Evolutionary conservation across 2,329 filamentous ascomycete genomes (phyloP).

Genomic region (Pseudodiploospora longispora): DNA sequence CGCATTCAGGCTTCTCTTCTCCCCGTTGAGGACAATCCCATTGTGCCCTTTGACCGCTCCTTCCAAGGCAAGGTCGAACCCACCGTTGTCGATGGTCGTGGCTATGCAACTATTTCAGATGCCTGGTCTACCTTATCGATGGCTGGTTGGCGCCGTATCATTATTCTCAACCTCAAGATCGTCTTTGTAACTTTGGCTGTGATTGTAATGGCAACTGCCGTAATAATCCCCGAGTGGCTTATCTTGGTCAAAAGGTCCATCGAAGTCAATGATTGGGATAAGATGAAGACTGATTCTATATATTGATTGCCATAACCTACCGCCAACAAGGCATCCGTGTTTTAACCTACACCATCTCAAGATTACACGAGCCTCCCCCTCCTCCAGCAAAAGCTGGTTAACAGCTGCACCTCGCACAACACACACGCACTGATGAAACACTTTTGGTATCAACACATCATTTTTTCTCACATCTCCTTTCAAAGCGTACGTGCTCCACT

Average conservation of each 20-base stretch:
- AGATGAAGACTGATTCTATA: too few species aligned
- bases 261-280: not conserved
- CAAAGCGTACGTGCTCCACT: too few species aligned
- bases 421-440: too few species aligned
- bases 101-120: slow-evolving; percentile 62
- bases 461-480: too few species aligned
- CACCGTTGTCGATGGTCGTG: slow-evolving; percentile 63
- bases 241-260: slow-evolving; percentile 23
- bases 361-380: too few species aligned
- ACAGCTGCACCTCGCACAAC: too few species aligned
- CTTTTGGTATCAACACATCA: too few species aligned
- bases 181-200: slow-evolving; percentile 45
- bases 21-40: slow-evolving; percentile 69
- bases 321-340: too few species aligned
- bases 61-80: slow-evolving; percentile 71
- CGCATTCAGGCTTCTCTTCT: slow-evolving; percentile 85
- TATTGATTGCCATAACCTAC: too few species aligned
- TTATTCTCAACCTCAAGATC: slow-evolving; percentile 70
- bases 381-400: too few species aligned
- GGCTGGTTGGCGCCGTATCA: slow-evolving; percentile 61
- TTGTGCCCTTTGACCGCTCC: slow-evolving; percentile 84
- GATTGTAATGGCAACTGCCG: slow-evolving; percentile 32
- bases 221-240: slow-evolving; percentile 45
- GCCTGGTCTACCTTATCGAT: slow-evolving; percentile 74
- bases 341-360: too few species aligned